phyloP scores from a whole-genome alignment of 352 stramenopile species.

The Blastocystis sp. region DNA sequence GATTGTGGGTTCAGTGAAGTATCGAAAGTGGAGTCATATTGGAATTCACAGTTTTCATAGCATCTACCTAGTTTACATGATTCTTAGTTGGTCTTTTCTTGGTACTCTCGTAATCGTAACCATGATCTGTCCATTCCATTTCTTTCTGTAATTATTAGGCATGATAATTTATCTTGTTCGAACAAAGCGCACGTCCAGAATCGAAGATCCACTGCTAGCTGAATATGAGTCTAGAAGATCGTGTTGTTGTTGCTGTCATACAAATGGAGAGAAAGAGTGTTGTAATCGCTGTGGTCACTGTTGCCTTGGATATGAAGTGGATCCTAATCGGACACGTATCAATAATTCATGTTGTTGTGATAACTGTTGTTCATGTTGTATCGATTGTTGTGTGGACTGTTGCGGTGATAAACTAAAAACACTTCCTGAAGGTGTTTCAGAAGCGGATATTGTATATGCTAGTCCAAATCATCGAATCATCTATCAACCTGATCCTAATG shows the following conservation, averaged over 20 bases:
- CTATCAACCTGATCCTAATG: slow-evolving; percentile 51
- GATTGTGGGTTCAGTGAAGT: slow-evolving; percentile 17
- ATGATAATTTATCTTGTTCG: slow-evolving; percentile 11
- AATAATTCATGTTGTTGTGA: slow-evolving; percentile 62
- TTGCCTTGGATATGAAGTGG: slow-evolving; percentile 13
- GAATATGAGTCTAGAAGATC: not conserved
- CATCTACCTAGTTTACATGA: slow-evolving; percentile 36
- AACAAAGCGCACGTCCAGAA: not conserved
- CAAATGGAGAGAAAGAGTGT: slow-evolving; percentile 8
- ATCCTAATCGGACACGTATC: slow-evolving; percentile 14
- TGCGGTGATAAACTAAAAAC: not conserved
- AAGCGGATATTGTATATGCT: not conserved
- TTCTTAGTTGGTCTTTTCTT: slow-evolving; percentile 19
- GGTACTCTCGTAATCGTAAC: slow-evolving; percentile 3
- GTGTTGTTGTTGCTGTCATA: slow-evolving; percentile 53
- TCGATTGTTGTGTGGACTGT: slow-evolving; percentile 60
- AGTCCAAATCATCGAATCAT: slow-evolving; percentile 38
- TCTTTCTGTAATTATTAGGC: not conserved
- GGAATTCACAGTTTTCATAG: not conserved
- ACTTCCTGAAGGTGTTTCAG: slow-evolving; percentile 9
- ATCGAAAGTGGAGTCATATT: not conserved
- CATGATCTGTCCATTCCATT: not conserved
- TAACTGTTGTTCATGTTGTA: slow-evolving; percentile 44
- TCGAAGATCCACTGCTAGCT: not conserved
- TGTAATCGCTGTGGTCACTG: slow-evolving; percentile 25